phyloP scores from a whole-genome alignment of 148 eudicot species.

The Euryodendron excelsum region DNA sequence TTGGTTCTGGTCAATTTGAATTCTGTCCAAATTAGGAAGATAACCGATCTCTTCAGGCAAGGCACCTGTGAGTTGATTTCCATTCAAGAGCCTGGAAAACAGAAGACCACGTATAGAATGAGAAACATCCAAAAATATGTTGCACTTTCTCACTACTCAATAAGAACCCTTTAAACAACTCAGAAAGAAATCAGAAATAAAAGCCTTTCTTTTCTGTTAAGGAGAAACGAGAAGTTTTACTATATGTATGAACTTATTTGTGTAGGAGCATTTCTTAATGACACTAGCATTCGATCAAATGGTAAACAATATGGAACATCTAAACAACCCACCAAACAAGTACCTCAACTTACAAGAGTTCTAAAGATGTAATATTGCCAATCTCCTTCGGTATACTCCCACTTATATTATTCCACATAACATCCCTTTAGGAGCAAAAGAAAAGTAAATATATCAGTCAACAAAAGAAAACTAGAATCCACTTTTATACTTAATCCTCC shows the following conservation, averaged over 20 bases:
- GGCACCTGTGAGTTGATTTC: conserved; percentile 73
- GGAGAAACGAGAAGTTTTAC: too few species aligned
- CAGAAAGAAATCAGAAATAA: not conserved
- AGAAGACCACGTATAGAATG: conserved; percentile 7
- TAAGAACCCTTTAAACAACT: not conserved
- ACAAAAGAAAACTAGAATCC: not conserved
- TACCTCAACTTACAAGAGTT: conserved; percentile 44
- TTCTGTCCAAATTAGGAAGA: conserved; percentile 58
- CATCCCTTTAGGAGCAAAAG: conserved; percentile 34
- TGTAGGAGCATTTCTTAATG: not conserved
- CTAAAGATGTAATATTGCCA: conserved; percentile 41
- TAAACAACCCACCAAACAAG: not conserved
- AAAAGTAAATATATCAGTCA: not conserved
- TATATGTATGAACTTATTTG: too few species aligned
- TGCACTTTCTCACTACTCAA: not conserved
- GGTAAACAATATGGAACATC: not conserved
- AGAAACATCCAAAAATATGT: not conserved
- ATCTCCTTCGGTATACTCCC: conserved; percentile 58
- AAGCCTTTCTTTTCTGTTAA: too few species aligned
- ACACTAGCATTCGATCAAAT: not conserved
- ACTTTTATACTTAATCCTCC: not conserved
- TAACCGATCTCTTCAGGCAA: conserved; percentile 79
- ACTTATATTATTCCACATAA: conserved; percentile 59
- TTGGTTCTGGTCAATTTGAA: conserved; percentile 69
- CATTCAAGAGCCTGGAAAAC: conserved; percentile 65